A percentile compares a stretch with the other conserved stretches of the same genome.
These are phyloP conservation scores for Neurospora cerealis DNA, from an alignment of 495 filamentous ascomycete genomes.

Conservation along the genomic window DNA sequence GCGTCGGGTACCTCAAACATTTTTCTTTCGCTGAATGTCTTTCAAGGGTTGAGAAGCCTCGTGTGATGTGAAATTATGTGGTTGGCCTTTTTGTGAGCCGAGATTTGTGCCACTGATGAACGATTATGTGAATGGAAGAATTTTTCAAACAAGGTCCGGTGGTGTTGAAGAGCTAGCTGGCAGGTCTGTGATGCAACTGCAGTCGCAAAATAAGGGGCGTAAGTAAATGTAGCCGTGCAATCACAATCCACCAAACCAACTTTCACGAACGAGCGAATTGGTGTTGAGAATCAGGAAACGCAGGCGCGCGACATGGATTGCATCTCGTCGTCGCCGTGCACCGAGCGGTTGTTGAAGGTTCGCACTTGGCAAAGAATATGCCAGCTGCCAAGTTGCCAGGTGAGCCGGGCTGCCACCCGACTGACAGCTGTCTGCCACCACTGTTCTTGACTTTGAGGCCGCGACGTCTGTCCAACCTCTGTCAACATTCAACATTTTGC, in stretches of 20 bases:
- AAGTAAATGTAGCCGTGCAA: background rate
- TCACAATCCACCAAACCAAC: background rate
- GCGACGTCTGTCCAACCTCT: background rate
- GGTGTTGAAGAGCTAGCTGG: background rate
- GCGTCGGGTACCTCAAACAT: slow-evolving; percentile 46
- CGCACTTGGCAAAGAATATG: no score
- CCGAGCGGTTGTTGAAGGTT: background rate
- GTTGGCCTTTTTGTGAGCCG: background rate
- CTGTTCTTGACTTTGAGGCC: background rate
- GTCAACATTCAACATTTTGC: background rate
- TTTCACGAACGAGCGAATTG: background rate
- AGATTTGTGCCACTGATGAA: background rate
- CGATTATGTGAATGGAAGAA: background rate
- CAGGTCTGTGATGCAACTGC: background rate
- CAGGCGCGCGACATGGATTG: background rate
- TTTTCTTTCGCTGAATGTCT: background rate
- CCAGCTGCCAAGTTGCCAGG: background rate
- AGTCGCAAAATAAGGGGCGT: background rate
- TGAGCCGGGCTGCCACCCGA: background rate
- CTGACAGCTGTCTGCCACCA: background rate
- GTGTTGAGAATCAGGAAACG: background rate
- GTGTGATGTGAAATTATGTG: background rate
- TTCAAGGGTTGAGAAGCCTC: background rate
- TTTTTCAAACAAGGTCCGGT: background rate
- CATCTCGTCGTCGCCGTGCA: background rate